Evolutionary conservation across 2,329 filamentous ascomycete species (phyloP), one percentile per base, ranked within the genome.

Genomic region (Bipolaris victoriae): DNA sequence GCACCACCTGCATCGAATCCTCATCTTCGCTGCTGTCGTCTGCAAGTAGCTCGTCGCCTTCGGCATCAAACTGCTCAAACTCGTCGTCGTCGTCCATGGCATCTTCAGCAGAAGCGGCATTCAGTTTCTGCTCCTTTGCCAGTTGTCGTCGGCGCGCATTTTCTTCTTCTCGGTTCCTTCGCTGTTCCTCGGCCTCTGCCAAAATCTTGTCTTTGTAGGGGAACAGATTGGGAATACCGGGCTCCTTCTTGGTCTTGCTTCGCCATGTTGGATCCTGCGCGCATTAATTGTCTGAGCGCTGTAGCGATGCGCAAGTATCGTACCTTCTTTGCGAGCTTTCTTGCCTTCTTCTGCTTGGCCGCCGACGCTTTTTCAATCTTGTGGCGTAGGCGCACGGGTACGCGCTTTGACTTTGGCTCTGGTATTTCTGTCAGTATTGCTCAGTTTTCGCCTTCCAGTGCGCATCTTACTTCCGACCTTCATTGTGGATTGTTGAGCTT

Each of bases 161-260:
- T 36, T 97, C 91, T 72, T 97, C 92, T 63, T 87, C 87, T 81
- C 94, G 97, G 76, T 86, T 82, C 65, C 89, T 81, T 73, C 90
- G 90, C 69, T 87, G 89, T 79, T 97, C 91, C 80, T 99, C 95
- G 68, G 99, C 96, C 78, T 99, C 92, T 57, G 93, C 88, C 33
- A 99, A 85, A 26, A 99, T 86, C 82, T 90, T 93, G 77, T 97
- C 93, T 82, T 99, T 99, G 84, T 95, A 97, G 0, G 95, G 95
- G 80, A 97, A 99, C 35, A 97, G 81, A 74, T 98, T 99, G 39
- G 95, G 95, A 61, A 99, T 97, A 47, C 95, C 95, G 22, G 94
- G 95, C 71, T 99, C 95, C 82, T 98, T 99, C 86, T 97, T 98
- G 67, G 97, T 77, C 77, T 92, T 91, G 58, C 92, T 93, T 68